Base-by-base conservation (phyloP, 1,139 yeast genomes). In the Taphrina sp. region DNA sequence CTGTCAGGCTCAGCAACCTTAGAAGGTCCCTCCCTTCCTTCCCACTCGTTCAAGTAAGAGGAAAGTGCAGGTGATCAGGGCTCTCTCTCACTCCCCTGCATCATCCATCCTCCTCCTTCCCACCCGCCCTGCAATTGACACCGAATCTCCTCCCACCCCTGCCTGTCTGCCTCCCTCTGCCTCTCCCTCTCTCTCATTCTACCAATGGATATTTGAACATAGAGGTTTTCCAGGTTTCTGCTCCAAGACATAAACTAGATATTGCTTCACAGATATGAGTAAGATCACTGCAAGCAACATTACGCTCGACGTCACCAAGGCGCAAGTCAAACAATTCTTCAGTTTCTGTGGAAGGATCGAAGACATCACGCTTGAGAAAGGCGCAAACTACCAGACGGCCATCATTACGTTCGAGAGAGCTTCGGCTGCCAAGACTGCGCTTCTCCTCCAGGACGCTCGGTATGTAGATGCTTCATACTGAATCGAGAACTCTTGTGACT, bases 301-400 rank as follows among this genome's bases (percentile, higher is more conserved):
- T 52, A 83, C 90, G 31, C 64, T 72, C 2, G 65, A 75, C 37
- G 78, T 83, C 44, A 67, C 82, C 16, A 73, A 77, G 56, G 75
- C 75, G 46, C 82, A 84, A 65, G 70, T 86, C 39, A 70, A 74
- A 52, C 86, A 83, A 60, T 86, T 85, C 71, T 85, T 85, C 69
- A 74, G 85, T 36, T 85, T 85, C 68, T 84, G 94, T 67, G 95
- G 95, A n/a, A 78, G 77, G 61, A 78, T 85, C 61, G 72, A 73
- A 60, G 63, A 73, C 10, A 74, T 82, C 47, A 65, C 70, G 8
- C 52, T 76, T 49, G 53, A 55, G 19, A 36, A 43, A 19, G 57
- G 43, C 19, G 52, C 66, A 70, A 52, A 61, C 64, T 71, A 73
- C 51, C 70, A 72, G 62, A 64, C 74, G 22, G 76, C 78, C 59